phyloP scores from a whole-genome alignment of 257 asterid species.

The Salvia miltiorrhiza region DNA sequence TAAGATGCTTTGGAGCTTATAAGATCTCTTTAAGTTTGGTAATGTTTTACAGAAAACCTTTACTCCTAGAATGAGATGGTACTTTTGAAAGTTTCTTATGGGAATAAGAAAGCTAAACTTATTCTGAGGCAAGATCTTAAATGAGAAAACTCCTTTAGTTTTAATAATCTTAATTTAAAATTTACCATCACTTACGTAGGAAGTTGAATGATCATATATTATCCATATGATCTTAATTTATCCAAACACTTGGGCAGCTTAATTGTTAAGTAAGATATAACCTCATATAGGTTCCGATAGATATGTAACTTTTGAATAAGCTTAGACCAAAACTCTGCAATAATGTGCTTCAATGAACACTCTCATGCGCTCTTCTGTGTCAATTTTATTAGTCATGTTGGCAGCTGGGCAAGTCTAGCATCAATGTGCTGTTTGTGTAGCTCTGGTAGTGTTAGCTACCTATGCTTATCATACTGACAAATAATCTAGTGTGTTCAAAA shows the following conservation, averaged over 20 bases:
- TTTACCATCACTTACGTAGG: background rate
- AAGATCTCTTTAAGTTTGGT: background rate
- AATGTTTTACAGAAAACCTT: background rate
- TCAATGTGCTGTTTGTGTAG: background rate
- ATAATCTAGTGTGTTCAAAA: background rate
- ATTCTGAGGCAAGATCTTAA: background rate
- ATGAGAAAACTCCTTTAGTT: background rate
- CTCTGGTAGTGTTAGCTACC: background rate
- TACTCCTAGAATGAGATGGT: background rate
- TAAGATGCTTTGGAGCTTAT: background rate
- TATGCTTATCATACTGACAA: background rate
- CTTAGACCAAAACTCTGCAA: too few relatives aligned
- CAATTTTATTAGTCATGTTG: background rate
- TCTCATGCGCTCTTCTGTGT: background rate
- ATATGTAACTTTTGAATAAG: too few relatives aligned
- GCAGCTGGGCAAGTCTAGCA: slow-evolving; percentile 9
- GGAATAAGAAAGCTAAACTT: background rate
- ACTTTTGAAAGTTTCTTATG: background rate
- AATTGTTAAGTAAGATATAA: background rate
- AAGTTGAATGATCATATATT: background rate
- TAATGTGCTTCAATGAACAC: background rate
- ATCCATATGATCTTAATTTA: background rate
- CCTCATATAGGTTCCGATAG: background rate
- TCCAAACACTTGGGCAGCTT: background rate
- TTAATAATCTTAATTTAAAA: background rate